These are phyloP conservation scores for Stagonosporopsis cucurbitacearum DNA, from an alignment of 2,329 filamentous ascomycete genomes.

Conservation along the genomic window DNA sequence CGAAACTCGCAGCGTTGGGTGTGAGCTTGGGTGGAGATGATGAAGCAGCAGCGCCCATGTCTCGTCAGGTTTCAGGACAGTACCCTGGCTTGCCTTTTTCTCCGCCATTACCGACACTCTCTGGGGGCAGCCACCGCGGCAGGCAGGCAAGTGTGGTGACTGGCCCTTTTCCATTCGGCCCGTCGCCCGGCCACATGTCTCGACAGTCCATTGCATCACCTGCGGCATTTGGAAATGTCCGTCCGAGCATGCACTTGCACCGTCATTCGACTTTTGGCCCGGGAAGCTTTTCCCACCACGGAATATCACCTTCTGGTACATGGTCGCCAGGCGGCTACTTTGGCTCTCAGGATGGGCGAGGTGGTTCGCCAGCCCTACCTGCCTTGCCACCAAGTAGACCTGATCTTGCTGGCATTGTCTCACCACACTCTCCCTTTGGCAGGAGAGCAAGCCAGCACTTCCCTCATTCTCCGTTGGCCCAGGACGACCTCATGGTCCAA, in stretches of 20 bases:
- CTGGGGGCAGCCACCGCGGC: constrained; percentile 73
- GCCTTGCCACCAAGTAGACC: constrained; percentile 45
- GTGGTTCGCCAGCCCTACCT: constrained; percentile 52
- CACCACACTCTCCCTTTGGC: constrained; percentile 68
- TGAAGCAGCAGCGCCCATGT: constrained; percentile 65
- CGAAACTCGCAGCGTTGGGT: constrained; percentile 89
- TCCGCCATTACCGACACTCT: constrained; percentile 80
- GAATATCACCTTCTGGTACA: constrained; percentile 59
- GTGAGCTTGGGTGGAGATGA: constrained; percentile 80
- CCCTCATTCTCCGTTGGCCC: constrained; percentile 49
- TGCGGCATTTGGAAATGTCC: constrained; percentile 65
- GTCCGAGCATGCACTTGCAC: constrained; percentile 65
- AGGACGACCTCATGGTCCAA: constrained; percentile 52
- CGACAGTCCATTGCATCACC: constrained; percentile 74
- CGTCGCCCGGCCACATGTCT: constrained; percentile 63
- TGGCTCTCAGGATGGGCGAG: constrained; percentile 48
- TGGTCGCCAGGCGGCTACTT: constrained; percentile 53
- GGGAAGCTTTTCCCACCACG: constrained; percentile 70
- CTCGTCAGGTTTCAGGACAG: constrained; percentile 73
- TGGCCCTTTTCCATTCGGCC: constrained; percentile 63
- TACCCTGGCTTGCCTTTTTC: constrained; percentile 82
- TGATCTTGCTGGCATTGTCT: constrained; percentile 46
- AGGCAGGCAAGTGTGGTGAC: constrained; percentile 65
- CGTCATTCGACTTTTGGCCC: constrained; percentile 77
- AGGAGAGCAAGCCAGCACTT: constrained; percentile 52